These are phyloP conservation scores for Solanum tarijense DNA, from an alignment of 257 asterid genomes.

Conservation along the genomic window DNA sequence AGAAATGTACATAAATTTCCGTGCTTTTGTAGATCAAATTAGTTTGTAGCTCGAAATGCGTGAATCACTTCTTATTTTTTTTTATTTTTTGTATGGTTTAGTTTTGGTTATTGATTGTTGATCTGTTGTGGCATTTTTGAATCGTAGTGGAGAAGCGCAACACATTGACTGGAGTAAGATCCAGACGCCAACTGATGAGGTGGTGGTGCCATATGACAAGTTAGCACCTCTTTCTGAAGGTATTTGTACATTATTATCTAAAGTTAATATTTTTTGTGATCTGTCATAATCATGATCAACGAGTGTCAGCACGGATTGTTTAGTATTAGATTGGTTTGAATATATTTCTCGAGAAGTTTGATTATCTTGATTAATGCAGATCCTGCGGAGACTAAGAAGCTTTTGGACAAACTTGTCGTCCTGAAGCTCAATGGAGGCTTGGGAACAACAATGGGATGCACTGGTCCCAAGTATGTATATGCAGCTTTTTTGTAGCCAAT, in stretches of 20 bases:
- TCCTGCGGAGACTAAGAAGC: constrained; percentile 52
- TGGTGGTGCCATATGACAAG: constrained; percentile 27
- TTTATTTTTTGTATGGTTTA: neutral
- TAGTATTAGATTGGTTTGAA: neutral
- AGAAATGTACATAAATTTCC: neutral
- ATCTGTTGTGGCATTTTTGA: neutral
- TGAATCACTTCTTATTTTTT: neutral
- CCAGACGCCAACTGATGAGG: constrained; percentile 34
- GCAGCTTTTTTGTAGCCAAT: neutral
- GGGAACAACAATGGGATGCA: constrained; percentile 99
- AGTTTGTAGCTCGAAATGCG: neutral
- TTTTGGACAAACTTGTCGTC: constrained; percentile 89
- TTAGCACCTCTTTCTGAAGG: constrained; percentile 81
- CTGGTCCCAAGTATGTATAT: constrained; percentile 84
- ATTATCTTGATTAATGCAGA: constrained; percentile 33
- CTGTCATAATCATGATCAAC: neutral
- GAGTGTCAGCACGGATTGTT: neutral
- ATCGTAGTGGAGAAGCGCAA: constrained; percentile 27
- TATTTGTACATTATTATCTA: neutral
- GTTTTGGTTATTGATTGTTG: neutral
- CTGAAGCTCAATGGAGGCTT: constrained; percentile 97
- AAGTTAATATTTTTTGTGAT: neutral
- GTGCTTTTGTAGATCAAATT: neutral
- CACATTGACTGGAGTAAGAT: constrained; percentile 36
- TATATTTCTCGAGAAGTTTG: neutral